Evolutionary conservation across 768 basidiomycete genomes (phyloP).

Genomic region (Leccinum boreale): DNA sequence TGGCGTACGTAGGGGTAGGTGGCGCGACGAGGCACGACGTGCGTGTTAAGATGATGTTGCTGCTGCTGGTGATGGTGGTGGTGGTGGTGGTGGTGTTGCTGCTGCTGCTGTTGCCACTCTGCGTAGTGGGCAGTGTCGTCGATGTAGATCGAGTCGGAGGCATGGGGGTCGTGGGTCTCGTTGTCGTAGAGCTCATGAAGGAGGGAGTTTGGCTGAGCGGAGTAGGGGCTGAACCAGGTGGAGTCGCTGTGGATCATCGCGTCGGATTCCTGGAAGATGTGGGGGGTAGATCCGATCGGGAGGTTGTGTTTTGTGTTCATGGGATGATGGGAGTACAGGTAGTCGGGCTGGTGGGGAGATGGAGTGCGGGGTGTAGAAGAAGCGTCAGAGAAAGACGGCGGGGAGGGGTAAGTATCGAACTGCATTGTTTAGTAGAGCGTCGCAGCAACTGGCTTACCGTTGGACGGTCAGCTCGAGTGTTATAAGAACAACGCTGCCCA

Average conservation of each 20-base stretch:
- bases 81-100: slow-evolving; percentile 26
- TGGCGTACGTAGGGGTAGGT: slow-evolving; percentile 78
- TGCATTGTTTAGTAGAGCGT: slow-evolving; percentile 36
- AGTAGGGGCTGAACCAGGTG: slow-evolving; percentile 33
- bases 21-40: slow-evolving; percentile 53
- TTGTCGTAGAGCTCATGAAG: slow-evolving; percentile 72
- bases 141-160: slow-evolving; percentile 31
- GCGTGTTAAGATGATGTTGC: slow-evolving; percentile 21
- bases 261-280: slow-evolving; percentile 47
- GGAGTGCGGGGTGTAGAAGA: slow-evolving; percentile 71
- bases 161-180: slow-evolving; percentile 43
- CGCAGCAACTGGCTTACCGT: slow-evolving; percentile 20
- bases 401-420: slow-evolving; percentile 58
- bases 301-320: slow-evolving; percentile 37
- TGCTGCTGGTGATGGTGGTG: slow-evolving; percentile 38
- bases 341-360: slow-evolving; percentile 50
- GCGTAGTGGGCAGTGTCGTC: slow-evolving; percentile 35
- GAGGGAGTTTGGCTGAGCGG: slow-evolving; percentile 45
- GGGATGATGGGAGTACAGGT: slow-evolving; percentile 21
- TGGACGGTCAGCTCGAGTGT: slow-evolving; percentile 15
- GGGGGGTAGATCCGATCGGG: slow-evolving; percentile 43
- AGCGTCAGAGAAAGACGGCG: slow-evolving; percentile 57
- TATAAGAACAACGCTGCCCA: slow-evolving; percentile 35
- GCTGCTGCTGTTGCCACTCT: slow-evolving; percentile 36
- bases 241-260: slow-evolving; percentile 37